Conservation (phyloP, 2,329 filamentous ascomycete species). For the Exserohilum turcica region DNA sequence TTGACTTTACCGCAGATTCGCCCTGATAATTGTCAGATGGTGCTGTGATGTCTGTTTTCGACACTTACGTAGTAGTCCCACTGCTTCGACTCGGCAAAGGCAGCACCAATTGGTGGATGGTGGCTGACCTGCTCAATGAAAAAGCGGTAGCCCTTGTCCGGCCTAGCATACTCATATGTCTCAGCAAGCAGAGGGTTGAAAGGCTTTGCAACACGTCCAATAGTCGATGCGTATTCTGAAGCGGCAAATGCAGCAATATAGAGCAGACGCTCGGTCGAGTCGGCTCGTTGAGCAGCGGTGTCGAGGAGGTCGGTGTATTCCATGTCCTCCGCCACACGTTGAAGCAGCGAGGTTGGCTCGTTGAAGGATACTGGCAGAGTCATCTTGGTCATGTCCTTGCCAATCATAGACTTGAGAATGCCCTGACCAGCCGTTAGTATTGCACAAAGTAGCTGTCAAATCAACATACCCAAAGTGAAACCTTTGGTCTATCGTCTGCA, state of each 20-base stretch:
- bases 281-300: slow-evolving; percentile 78
- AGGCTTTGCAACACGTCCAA: slow-evolving; percentile 94
- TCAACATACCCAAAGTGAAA: slow-evolving; percentile 82
- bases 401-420: slow-evolving; percentile 99
- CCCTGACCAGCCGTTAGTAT: slow-evolving; percentile 61
- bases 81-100: slow-evolving; percentile 86
- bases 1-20: slow-evolving; percentile 92
- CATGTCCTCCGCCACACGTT: slow-evolving; percentile 96
- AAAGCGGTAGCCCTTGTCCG: slow-evolving; percentile 97
- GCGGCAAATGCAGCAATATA: slow-evolving; percentile 96
- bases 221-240: slow-evolving; percentile 95
- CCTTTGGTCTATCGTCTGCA: slow-evolving; percentile 88
- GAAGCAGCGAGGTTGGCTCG: slow-evolving; percentile 92
- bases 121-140: slow-evolving; percentile 99
- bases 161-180: slow-evolving; percentile 93
- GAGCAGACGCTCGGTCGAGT: slow-evolving; percentile 88
- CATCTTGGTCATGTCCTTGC: slow-evolving; percentile 99
- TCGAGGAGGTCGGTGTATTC: slow-evolving; percentile 95
- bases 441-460: background rate
- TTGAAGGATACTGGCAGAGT: slow-evolving; percentile 98
- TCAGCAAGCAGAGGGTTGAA: slow-evolving; percentile 97
- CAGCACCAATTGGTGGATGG: slow-evolving; percentile 92
- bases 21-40: slow-evolving; percentile 59
- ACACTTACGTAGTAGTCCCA: slow-evolving; percentile 85
- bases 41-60: background rate